Percentiles rank a stretch among this genome's conserved stretches.
These are phyloP conservation scores for Penicillium sp. DNA, from an alignment of 2,329 filamentous ascomycete species.

Conservation along the genomic window DNA sequence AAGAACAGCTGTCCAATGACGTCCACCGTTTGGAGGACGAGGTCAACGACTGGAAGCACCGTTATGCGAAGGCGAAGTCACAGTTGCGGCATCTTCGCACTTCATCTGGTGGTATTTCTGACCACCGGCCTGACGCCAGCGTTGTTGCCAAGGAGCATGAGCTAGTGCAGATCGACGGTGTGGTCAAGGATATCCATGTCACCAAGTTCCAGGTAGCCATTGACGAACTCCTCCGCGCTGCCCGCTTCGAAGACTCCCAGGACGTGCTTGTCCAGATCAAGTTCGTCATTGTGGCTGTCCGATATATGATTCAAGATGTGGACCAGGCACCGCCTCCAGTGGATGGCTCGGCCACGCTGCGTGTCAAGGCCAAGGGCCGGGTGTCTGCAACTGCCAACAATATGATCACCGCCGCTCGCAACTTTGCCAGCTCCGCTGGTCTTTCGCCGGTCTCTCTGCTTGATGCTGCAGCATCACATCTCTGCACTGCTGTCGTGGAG, in stretches of 20 bases:
- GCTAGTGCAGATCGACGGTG: conserved; percentile 66
- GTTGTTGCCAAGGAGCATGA: conserved; percentile 64
- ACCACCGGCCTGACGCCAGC: conserved; percentile 39
- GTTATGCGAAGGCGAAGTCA: conserved; percentile 82
- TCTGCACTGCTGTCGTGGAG: conserved; percentile 80
- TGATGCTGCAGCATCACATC: conserved; percentile 86
- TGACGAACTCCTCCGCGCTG: conserved; percentile 78
- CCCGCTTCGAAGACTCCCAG: conserved; percentile 67
- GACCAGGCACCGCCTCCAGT: conserved; percentile 54
- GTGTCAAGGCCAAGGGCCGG: conserved; percentile 68
- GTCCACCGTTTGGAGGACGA: conserved; percentile 75
- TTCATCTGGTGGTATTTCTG: conserved; percentile 68
- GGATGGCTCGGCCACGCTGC: conserved; percentile 55
- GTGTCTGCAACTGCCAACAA: conserved; percentile 94
- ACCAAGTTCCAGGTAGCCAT: conserved; percentile 94
- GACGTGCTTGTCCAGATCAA: conserved; percentile 83
- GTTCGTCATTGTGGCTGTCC: conserved; percentile 72
- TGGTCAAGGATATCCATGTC: conserved; percentile 86
- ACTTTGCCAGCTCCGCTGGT: conserved; percentile 75
- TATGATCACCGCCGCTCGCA: conserved; percentile 89
- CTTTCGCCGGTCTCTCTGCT: conserved; percentile 89
- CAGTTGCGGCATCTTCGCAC: conserved; percentile 77
- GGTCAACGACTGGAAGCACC: conserved; percentile 81
- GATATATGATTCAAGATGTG: conserved; percentile 78
- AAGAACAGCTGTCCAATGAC: conserved; percentile 70